Percentiles rank a stretch among this genome's conserved stretches.
Conservation (phyloP, 1,284 basidiomycete species). For the Lentinula novae-zelandiae region DNA sequence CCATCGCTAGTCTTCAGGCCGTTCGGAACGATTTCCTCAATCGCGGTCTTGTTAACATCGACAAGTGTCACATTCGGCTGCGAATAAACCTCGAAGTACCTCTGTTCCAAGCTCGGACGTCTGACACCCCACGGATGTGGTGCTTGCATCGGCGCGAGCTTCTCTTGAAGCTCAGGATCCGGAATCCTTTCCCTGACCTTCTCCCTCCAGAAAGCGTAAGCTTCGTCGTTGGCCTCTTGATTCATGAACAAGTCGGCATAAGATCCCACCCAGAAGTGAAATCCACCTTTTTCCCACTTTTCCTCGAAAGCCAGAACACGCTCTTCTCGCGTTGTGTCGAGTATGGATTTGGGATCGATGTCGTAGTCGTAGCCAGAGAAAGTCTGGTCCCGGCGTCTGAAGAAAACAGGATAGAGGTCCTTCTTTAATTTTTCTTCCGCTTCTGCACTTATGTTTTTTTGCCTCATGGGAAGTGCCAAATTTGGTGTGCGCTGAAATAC, state of each 20-base stretch:
- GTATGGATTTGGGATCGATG: slow-evolving; percentile 13
- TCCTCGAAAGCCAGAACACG: slow-evolving; percentile 20
- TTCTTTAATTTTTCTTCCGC: slow-evolving; percentile 18
- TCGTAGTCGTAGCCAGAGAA: slow-evolving; percentile 20
- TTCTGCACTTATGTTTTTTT: slow-evolving; percentile 14
- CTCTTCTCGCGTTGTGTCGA: slow-evolving; percentile 20
- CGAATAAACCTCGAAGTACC: slow-evolving; percentile 23
- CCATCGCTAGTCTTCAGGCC: slow-evolving; percentile 21
- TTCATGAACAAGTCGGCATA: slow-evolving; percentile 18
- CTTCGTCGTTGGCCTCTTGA: slow-evolving; percentile 19
- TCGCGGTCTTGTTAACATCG: slow-evolving; percentile 21
- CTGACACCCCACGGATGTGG: slow-evolving; percentile 24
- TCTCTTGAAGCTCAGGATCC: slow-evolving; percentile 21
- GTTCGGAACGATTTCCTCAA: slow-evolving; percentile 19
- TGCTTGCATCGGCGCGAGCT: slow-evolving; percentile 21
- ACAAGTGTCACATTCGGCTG: slow-evolving; percentile 24
- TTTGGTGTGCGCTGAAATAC: slow-evolving; percentile 27
- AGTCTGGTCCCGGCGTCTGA: slow-evolving; percentile 20
- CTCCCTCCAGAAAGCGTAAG: slow-evolving; percentile 24
- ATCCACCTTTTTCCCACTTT: slow-evolving; percentile 20
- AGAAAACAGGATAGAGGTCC: slow-evolving; percentile 18
- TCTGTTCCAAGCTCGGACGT: slow-evolving; percentile 20
- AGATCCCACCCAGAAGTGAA: slow-evolving; percentile 20
- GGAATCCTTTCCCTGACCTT: slow-evolving; percentile 20
- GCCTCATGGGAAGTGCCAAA: slow-evolving; percentile 22